Base-by-base conservation (phyloP, 257 asterid species). In the Euphrasia confusa region DNA sequence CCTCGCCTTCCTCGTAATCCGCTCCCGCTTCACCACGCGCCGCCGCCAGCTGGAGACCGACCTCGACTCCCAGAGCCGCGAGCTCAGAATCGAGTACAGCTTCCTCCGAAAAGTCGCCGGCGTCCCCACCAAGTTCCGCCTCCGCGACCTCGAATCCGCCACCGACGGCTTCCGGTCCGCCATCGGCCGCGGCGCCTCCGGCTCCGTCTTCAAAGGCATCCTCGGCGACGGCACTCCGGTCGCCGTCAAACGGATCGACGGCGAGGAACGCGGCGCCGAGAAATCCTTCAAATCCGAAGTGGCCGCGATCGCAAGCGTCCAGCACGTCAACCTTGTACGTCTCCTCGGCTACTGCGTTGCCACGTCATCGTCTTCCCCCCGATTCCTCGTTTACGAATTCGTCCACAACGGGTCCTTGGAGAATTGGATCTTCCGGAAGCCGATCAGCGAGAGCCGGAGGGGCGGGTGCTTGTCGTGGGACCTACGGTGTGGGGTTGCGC, bases 41-140 rank as follows among this genome's bases (percentile, higher is more conserved):
- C 71, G 82, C 17, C 57, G 24, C 40, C 68, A 57, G 47, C 69
- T 89, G 4, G 94, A 82, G 75, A 58, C 11, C 0, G 81, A 71
- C 42, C n/a, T 79, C 27, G 82, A 77, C 26, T 74, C 80, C 7
- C 87, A 84, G 30, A 90, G 95, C 1, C 86, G 89, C 1, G 93
- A 86, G 80, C 75, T 86, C 2, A 74, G 97, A 45, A 74, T 84
- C 7, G 97, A 89, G 74, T 84, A 84, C 73, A 89, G 97, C 58
- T 89, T 89, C 44, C 82, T 89, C 7, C 76, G 95, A 37, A 89
- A 86, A 69, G 95, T 89, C 40, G 91, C 94, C 12, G 91, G 94
- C 17, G 83, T 86, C 6, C 97, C 95, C 4, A 86, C 81, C 0
- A 84, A 77, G 74, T 89, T 82, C 77, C 79, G 86, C 27, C 72